Conservation (phyloP, 2,329 filamentous ascomycete species). For the Beauveria sp. region DNA sequence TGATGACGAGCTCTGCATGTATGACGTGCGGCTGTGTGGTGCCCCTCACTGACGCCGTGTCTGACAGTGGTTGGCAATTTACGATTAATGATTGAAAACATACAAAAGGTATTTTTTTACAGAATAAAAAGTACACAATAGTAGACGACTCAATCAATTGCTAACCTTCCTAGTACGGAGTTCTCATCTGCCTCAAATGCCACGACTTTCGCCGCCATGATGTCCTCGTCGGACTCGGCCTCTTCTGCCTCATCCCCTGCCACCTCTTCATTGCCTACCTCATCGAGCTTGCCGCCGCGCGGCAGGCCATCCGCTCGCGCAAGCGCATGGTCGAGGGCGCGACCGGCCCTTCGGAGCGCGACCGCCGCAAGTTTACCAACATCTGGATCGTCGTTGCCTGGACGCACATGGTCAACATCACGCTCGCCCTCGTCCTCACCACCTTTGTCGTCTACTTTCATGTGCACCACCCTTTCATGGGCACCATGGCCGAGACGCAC, state of each 20-base stretch:
- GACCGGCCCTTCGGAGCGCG: conserved; percentile 42
- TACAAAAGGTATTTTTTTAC: conserved; percentile 62
- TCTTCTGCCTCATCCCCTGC: conserved; percentile 83
- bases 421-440: conserved; percentile 70
- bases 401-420: conserved; percentile 76
- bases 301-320: conserved; percentile 64
- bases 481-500: conserved; percentile 82
- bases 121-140: background rate
- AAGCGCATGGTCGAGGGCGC: conserved; percentile 46
- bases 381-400: conserved; percentile 77
- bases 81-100: conserved; percentile 91
- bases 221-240: conserved; percentile 62
- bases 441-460: conserved; percentile 83
- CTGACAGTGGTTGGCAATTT: conserved; percentile 78
- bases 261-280: conserved; percentile 86
- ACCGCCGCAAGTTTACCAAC: conserved; percentile 58
- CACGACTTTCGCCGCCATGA: conserved; percentile 81
- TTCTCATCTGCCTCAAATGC: conserved; percentile 84
- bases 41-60: conserved; percentile 16
- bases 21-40: conserved; percentile 3
- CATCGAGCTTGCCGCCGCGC: conserved; percentile 77
- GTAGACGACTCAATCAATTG: background rate
- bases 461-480: conserved; percentile 89
- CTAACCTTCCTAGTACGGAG: conserved; percentile 62
- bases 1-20: background rate